Base-by-base conservation (phyloP, 2,329 filamentous ascomycete species). In the Phyllosticta citriasiana region DNA sequence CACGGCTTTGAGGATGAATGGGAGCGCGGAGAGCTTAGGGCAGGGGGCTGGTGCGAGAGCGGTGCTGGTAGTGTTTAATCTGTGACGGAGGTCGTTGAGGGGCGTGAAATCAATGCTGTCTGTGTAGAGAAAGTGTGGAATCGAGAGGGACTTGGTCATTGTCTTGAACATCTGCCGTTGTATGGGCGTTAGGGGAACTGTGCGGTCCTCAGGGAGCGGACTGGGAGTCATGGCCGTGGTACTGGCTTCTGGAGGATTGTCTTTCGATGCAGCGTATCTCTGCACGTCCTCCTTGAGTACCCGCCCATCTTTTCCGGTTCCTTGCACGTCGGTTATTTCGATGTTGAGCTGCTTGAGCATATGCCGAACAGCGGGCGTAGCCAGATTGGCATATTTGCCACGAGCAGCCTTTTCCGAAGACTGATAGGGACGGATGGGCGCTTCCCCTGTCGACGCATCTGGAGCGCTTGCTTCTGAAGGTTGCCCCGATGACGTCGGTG, bases 151-250 rank as follows among this genome's bases (percentile, higher is more conserved):
- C 62, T 86, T 86, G 14, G 93, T 97, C 94, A 99, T 99, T 63
- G 86, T 83, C 78, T 95, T 97, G 85, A 96, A 97, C 94, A 99
- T 99, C 71, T 91, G 88, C 47, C 84, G 81, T 76, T 97, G 93
- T 14, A 89, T 88, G 47, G 86, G 87, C 12, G 89, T 89, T 64
- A 99, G 79, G 62, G 83, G 78, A 33, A 87, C 80, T 1, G 80
- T 75, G 8, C 85, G 88, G 74, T 97, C 94, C 59, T 80, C 77
- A 14, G 73, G 66, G 35, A 75, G 70, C 53, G 69, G 64, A 12
- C 66, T 60, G 55, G 72, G 65, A 8, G 75, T 67, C 24, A 73
- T 67, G 64, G 73, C 66, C 4, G 57, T 22, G 56, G 72, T 57
- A 22, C 73, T 63, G 24, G 73, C 57, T 52, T 68, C 61, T 64